Evolutionary conservation across 2,329 filamentous ascomycete species (phyloP), one percentile per base, ranked within the genome.

Genomic region (Septoria linicola): DNA sequence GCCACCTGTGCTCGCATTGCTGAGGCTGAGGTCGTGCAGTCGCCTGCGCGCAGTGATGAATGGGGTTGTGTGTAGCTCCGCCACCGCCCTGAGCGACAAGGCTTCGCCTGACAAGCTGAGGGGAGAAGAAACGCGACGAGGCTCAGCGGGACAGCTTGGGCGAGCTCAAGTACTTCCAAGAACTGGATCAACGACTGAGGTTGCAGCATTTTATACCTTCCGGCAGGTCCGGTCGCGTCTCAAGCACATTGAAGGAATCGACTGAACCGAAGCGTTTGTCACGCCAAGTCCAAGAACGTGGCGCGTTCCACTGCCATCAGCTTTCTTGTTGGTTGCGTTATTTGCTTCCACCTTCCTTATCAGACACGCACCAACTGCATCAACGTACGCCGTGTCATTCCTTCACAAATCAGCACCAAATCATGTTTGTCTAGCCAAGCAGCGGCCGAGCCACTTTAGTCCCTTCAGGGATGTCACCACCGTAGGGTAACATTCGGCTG

Each of bases 401-500:
- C 31, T 34, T 34, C 31, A 34, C 31, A 34, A 34, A 34, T 34
- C 31, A 27, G 31, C 31, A 34, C 31, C 31, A 13, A 6, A 13
- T n/a, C 31, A n/a, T 34, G 4, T 13, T 6, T 4, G 31, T n/a
- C 31, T 34, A 27, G 42, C 42, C 42, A 25, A 45, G 31, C 30
- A 27, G 23, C 23, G 23, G 42, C 13, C 30, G 19, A 27, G 25
- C 19, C 34, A 34, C 14, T 19, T 14, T 23, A 36, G 21, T 7
- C 32, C 27, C 17, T 19, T 35, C 20, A 35, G 27, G 34, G 13
- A 34, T 16, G 16, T 32, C n/a, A 10, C 17, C 31, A 21, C 42
- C 32, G 43, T 32, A 46, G 43, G 43, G 34, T 39, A 13, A 21
- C 43, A 46, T 30, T 23, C 43, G 43, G 32, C 32, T 46, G 34